These are phyloP conservation scores for Lagenaria siceraria DNA, from an alignment of 306 rosid genomes.

Conservation along the genomic window DNA sequence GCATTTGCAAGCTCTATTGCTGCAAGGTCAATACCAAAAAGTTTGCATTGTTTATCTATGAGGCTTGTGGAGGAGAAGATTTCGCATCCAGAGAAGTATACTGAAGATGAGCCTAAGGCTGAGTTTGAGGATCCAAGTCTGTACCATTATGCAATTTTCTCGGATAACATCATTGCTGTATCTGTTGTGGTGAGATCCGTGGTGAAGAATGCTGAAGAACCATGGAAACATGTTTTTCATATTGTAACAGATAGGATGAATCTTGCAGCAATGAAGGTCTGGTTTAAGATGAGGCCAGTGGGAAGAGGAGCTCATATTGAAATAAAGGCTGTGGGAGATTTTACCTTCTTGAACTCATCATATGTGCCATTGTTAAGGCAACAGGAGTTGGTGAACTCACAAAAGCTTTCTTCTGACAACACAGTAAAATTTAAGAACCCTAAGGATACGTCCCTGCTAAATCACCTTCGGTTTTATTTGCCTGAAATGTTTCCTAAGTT, in stretches of 20 bases:
- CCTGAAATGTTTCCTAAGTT: constrained; percentile 91
- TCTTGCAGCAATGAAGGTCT: constrained; percentile 95
- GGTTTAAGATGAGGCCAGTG: constrained; percentile 95
- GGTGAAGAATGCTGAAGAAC: constrained; percentile 79
- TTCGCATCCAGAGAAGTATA: constrained; percentile 65
- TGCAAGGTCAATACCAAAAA: constrained; percentile 80
- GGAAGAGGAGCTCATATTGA: constrained; percentile 79
- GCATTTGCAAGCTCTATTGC: constrained; percentile 82
- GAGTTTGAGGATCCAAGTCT: constrained; percentile 89
- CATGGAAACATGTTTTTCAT: constrained; percentile 94
- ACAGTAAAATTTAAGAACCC: constrained; percentile 34
- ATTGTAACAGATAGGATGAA: constrained; percentile 89
- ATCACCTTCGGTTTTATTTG: constrained; percentile 84
- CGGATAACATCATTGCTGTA: constrained; percentile 85
- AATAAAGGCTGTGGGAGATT: constrained; percentile 80
- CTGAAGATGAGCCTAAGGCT: constrained; percentile 54
- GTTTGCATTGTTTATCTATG: constrained; percentile 97
- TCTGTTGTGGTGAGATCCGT: constrained; percentile 90
- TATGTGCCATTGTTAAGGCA: constrained; percentile 75
- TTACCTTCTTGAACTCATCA: constrained; percentile 65
- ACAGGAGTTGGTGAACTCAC: constrained; percentile 43
- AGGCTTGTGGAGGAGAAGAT: constrained; percentile 86
- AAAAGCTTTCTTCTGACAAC: constrained; percentile 37
- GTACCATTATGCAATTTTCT: constrained; percentile 91
- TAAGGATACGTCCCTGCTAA: constrained; percentile 54